Evolutionary conservation across 805 yeast species (phyloP).

Genomic region (Candida taoyuanica): DNA sequence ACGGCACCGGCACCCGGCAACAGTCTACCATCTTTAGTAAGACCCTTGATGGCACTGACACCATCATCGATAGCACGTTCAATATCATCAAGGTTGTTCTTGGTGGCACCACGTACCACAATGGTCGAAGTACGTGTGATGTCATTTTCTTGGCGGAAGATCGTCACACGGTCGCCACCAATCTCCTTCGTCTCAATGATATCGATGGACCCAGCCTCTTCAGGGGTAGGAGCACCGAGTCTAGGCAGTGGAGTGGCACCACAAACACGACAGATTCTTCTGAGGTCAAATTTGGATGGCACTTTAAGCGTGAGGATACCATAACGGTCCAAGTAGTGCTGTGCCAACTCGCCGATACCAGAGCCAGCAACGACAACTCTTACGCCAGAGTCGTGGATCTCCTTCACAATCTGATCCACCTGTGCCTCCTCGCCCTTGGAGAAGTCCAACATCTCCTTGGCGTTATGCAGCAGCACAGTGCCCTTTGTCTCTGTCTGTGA

Average conservation of each 20-base stretch:
- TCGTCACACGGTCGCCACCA: slow-evolving; percentile 96
- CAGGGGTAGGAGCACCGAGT: slow-evolving; percentile 92
- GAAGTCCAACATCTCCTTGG: slow-evolving; percentile 94
- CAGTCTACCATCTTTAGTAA: slow-evolving; percentile 74
- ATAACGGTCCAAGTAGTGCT: slow-evolving; percentile 87
- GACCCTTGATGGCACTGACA: slow-evolving; percentile 84
- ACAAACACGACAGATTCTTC: slow-evolving; percentile 92
- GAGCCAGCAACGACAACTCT: slow-evolving; percentile 92
- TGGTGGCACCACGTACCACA: slow-evolving; percentile 93
- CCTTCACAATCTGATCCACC: slow-evolving; percentile 79
- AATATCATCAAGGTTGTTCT: slow-evolving; percentile 85
- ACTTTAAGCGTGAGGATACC: slow-evolving; percentile 82
- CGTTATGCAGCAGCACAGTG: slow-evolving; percentile 91
- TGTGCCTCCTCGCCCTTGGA: slow-evolving; percentile 95
- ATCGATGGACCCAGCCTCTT: slow-evolving; percentile 87
- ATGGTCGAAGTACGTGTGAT: slow-evolving; percentile 85
- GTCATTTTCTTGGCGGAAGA: slow-evolving; percentile 71
- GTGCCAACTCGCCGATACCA: slow-evolving; percentile 86
- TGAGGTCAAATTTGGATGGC: slow-evolving; percentile 88
- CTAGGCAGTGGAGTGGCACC: slow-evolving; percentile 96
- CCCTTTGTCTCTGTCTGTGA: slow-evolving; percentile 98
- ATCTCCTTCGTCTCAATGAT: slow-evolving; percentile 87
- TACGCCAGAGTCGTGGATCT: slow-evolving; percentile 78
- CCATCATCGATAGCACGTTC: slow-evolving; percentile 98
- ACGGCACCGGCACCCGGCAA: slow-evolving; percentile 96